Evolutionary conservation across 352 stramenopile species (phyloP).

Genomic region (Globisporangium viniferum): DNA sequence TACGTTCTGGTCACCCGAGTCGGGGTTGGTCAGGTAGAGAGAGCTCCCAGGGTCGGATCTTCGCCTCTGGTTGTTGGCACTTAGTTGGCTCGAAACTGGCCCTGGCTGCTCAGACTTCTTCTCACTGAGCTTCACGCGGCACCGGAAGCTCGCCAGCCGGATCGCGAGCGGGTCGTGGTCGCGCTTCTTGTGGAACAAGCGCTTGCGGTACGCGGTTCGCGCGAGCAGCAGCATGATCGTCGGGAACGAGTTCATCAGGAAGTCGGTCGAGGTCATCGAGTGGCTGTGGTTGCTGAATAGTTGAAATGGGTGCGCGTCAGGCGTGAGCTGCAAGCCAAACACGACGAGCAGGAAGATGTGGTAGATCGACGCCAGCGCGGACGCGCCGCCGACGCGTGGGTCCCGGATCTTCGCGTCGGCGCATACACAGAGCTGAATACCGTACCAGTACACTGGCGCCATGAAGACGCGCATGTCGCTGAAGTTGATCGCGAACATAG

Average conservation of each 20-base stretch:
- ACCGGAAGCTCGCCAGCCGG: background rate
- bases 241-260: constrained; percentile 26
- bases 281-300: background rate
- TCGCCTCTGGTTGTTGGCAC: background rate
- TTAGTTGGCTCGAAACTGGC: background rate
- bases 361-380: background rate
- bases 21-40: background rate
- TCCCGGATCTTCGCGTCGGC: constrained; percentile 8
- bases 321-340: constrained; percentile 1
- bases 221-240: constrained; percentile 26
- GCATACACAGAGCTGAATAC: constrained; percentile 8
- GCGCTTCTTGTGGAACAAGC: constrained; percentile 13
- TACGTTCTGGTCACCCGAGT: too few species aligned
- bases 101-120: background rate
- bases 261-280: constrained; percentile 13
- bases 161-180: background rate
- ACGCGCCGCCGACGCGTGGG: background rate
- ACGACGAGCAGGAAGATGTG: constrained; percentile 11
- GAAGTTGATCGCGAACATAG: constrained; percentile 19
- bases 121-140: background rate
- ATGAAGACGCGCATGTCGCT: constrained; percentile 19
- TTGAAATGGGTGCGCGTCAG: background rate
- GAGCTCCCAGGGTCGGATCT: background rate
- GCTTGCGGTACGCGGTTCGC: constrained; percentile 24
- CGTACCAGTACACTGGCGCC: constrained; percentile 11